Conservation (phyloP, 805 yeast species). For the Zygosaccharomyces rouxii region DNA sequence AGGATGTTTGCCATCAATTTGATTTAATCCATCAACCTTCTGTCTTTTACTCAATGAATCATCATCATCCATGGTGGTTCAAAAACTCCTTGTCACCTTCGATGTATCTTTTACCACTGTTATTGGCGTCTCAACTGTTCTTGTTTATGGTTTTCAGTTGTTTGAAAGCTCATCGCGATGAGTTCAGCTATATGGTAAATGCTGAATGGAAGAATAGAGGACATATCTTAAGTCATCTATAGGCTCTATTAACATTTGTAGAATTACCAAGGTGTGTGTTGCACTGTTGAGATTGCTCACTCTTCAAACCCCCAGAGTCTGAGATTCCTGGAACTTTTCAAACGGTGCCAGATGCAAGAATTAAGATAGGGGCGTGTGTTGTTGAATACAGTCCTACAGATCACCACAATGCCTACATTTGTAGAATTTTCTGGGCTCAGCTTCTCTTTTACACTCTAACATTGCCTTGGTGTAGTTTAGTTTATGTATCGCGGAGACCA, state of each 20-base stretch:
- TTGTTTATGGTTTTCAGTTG: not conserved
- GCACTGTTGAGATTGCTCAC: too few relatives aligned
- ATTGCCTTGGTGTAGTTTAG: not conserved
- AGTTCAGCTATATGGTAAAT: not conserved
- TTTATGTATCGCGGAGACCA: not conserved
- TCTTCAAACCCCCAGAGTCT: too few relatives aligned
- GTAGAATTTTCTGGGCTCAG: too few relatives aligned
- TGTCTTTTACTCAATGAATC: constrained; percentile 24
- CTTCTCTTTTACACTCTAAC: too few relatives aligned
- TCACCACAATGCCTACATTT: too few relatives aligned
- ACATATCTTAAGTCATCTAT: not conserved
- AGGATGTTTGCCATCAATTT: not conserved
- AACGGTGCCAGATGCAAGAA: not conserved
- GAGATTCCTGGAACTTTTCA: not conserved
- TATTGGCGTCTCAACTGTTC: not conserved
- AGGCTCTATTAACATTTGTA: too few relatives aligned
- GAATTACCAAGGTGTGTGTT: too few relatives aligned
- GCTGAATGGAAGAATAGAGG: not conserved
- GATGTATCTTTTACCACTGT: not conserved
- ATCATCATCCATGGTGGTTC: constrained; percentile 8
- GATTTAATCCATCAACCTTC: constrained; percentile 6
- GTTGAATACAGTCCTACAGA: too few relatives aligned
- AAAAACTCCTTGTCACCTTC: not conserved
- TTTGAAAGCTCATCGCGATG: constrained; percentile 1
- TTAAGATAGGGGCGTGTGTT: too few relatives aligned